Base-by-base conservation (phyloP, 1,284 basidiomycete genomes). In the Tremellales sp. region DNA sequence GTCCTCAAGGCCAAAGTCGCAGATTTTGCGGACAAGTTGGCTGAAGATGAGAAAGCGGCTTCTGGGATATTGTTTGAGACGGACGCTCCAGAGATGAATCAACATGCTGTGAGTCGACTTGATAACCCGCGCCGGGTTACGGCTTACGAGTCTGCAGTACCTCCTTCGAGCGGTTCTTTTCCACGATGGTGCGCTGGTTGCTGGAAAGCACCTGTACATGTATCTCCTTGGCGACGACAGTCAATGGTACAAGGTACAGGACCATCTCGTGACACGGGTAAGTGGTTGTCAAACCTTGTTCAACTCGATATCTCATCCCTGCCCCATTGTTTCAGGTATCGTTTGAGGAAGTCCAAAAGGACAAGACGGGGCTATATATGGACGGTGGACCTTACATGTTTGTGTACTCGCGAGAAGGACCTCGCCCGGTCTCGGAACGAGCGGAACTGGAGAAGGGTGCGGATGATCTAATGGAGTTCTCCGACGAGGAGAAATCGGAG, bases 341-440 rank as follows among this genome's bases (percentile, higher is more conserved):
- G 7, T 71, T 56, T 53, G 53, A 57, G 29, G 41, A 40, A 1
- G 60, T 71, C 10, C 44, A 42, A 14, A 41, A 14, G 3, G 68
- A 71, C 51, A 53, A 47, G 36, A 67, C 63, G 0, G 68, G 68
- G 2, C 46, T 64, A 42, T 69, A 56, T 44, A 68, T 68, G 51
- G 67, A 69, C 28, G 68, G 66, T 8, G 68, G 68, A 3, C 61
- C 67, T 4, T 69, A 67, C 43, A 37, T 60, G n/a, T 51, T 65
- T 7, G 28, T 66, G 14, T 64, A 66, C 36, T 60, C 56, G 12
- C 49, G 62, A 13, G 51, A 57, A 10, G 60, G 64, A 13, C 47
- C 51, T 10, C 35, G 58, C 18, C 58, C 58, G 24, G 26, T n/a
- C n/a, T n/a, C n/a, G n/a, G n/a, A n/a, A n/a, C n/a, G n/a, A n/a